Conservation (phyloP, 1,284 basidiomycete genomes). For the Trichosporon faecale region DNA sequence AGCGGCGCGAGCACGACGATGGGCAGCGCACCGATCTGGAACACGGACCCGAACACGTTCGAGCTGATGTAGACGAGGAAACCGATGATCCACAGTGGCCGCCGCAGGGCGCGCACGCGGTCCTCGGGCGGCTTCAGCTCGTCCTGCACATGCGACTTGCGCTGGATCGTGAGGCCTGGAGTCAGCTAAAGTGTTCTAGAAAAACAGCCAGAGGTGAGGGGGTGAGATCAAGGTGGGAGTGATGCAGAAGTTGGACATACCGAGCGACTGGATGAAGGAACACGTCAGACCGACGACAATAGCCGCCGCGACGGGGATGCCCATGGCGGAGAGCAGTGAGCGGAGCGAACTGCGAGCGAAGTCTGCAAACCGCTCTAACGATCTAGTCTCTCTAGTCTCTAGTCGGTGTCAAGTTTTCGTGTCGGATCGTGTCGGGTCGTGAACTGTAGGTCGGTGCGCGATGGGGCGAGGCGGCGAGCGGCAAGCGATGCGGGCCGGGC, state of each 20-base stretch:
- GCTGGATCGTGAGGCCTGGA: slow-evolving; percentile 79
- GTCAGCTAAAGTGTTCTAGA: background rate
- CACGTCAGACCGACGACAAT: slow-evolving; percentile 76
- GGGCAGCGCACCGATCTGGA: slow-evolving; percentile 90
- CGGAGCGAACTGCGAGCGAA: background rate
- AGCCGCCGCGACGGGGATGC: slow-evolving; percentile 59
- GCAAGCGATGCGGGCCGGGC: no score
- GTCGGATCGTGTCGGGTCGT: background rate
- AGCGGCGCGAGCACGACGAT: slow-evolving; percentile 90
- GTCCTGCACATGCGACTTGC: slow-evolving; percentile 89
- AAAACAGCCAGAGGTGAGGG: no score
- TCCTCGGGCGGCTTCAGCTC: slow-evolving; percentile 65
- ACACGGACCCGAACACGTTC: slow-evolving; percentile 78
- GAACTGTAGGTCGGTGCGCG: background rate
- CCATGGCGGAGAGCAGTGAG: slow-evolving; percentile 19
- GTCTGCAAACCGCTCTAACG: no score
- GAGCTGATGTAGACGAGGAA: slow-evolving; percentile 82
- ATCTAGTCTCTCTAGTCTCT: no score
- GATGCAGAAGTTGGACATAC: slow-evolving; percentile 38
- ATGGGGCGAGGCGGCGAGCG: background rate
- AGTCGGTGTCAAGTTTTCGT: background rate
- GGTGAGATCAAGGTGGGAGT: no score
- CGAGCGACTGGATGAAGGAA: slow-evolving; percentile 84
- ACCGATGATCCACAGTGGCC: slow-evolving; percentile 82
- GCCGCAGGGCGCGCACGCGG: slow-evolving; percentile 66